Evolutionary conservation across 179 eudicot genomes (phyloP).

Genomic region (Beta macrorhiza): DNA sequence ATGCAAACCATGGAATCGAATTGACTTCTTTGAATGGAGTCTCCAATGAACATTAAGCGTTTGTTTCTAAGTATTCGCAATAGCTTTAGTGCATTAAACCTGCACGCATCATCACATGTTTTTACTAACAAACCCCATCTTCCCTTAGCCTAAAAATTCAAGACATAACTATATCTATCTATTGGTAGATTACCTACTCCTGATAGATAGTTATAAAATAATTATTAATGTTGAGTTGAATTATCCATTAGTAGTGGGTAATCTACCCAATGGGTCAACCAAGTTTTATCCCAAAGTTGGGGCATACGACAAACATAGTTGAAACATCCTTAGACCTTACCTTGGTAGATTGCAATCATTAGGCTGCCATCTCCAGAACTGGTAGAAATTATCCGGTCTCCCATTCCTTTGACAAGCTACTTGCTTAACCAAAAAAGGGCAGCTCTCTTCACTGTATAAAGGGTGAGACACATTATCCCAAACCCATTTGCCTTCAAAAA

Average conservation of each 20-base stretch:
- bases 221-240: no score
- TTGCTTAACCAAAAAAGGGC: conserved; percentile 79
- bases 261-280: no score
- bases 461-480: conserved; percentile 70
- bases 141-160: no score
- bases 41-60: conserved; percentile 89
- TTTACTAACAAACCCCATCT: no score
- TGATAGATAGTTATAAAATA: no score
- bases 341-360: conserved; percentile 79
- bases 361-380: conserved; percentile 96
- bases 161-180: no score
- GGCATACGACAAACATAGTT: neutral
- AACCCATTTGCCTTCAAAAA: conserved; percentile 82
- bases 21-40: conserved; percentile 86
- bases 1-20: conserved; percentile 92
- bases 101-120: conserved; percentile 14
- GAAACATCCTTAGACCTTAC: conserved; percentile 41
- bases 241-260: no score
- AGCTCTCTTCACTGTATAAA: conserved; percentile 66
- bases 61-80: conserved; percentile 75
- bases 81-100: conserved; percentile 76
- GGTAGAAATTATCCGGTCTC: conserved; percentile 73
- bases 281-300: neutral
- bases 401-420: conserved; percentile 84
- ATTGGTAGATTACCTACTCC: no score